phyloP scores from a whole-genome alignment of 1,284 basidiomycete species.

The Bondarzewia mesenterica region DNA sequence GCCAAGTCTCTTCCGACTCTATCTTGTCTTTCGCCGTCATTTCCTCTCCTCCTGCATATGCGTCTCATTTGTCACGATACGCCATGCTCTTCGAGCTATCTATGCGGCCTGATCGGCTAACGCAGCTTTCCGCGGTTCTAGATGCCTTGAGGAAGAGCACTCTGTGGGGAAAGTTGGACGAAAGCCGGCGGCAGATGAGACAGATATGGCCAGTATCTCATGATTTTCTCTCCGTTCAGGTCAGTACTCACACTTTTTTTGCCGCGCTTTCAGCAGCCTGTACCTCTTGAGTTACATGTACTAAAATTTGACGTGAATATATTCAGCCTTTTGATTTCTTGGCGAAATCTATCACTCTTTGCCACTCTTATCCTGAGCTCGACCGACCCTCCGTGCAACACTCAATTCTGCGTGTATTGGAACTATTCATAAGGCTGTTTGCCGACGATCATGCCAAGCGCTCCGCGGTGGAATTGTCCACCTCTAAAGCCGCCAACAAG shows the following conservation, averaged over 20 bases:
- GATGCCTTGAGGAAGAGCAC: constrained; percentile 1
- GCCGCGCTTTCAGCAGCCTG: neutral
- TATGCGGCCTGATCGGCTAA: neutral
- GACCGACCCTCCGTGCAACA: neutral
- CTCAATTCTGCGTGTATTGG: constrained; percentile 8
- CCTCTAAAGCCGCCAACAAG: neutral
- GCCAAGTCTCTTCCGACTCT: neutral
- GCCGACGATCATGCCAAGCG: neutral
- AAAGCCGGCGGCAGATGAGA: constrained; percentile 3
- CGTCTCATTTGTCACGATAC: neutral
- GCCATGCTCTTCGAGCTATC: neutral
- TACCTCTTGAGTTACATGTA: constrained; percentile 2
- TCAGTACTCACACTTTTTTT: constrained; percentile 23
- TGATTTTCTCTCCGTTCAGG: constrained; percentile 31
- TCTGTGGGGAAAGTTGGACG: constrained; percentile 8
- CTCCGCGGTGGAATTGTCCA: neutral
- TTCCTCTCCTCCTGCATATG: neutral
- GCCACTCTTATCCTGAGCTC: constrained; percentile 5
- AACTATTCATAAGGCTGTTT: constrained; percentile 12
- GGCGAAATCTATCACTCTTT: constrained; percentile 17
- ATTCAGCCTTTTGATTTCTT: constrained; percentile 32
- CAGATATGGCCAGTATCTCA: constrained; percentile 22
- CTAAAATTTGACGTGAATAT: constrained; percentile 13
- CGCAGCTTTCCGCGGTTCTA: constrained; percentile 7
- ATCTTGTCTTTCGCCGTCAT: neutral